Evolutionary conservation across 1,284 basidiomycete genomes (phyloP).

Genomic region (Microbotryum intermedium): DNA sequence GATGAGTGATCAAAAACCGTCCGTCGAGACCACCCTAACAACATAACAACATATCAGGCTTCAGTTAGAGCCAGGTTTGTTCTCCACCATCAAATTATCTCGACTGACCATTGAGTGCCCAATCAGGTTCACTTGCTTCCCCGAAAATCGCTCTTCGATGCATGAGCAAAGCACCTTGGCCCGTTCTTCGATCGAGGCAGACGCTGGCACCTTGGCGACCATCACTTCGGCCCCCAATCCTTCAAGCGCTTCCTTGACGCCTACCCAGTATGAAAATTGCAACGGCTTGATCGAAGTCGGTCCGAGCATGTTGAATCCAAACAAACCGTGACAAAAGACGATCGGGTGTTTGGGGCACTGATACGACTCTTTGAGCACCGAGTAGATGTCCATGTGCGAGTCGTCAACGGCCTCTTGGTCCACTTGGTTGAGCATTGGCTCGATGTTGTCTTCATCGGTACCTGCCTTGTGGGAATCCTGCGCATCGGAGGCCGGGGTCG

Average conservation of each 20-base stretch:
- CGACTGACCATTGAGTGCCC: slow-evolving; percentile 78
- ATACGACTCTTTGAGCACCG: slow-evolving; percentile 52
- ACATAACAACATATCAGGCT: slow-evolving; percentile 36
- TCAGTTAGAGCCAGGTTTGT: not conserved
- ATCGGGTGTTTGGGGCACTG: slow-evolving; percentile 68
- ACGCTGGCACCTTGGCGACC: slow-evolving; percentile 80
- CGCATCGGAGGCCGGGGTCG: not conserved
- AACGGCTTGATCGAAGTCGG: slow-evolving; percentile 58
- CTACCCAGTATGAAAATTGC: slow-evolving; percentile 87
- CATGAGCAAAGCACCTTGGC: slow-evolving; percentile 75
- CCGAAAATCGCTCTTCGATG: slow-evolving; percentile 69
- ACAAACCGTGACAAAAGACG: slow-evolving; percentile 86
- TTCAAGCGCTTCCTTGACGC: slow-evolving; percentile 82
- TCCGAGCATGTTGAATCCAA: slow-evolving; percentile 46
- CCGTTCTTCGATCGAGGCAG: slow-evolving; percentile 57
- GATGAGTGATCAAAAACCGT: slow-evolving; percentile 57
- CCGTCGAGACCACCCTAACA: slow-evolving; percentile 81
- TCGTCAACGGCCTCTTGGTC: slow-evolving; percentile 17
- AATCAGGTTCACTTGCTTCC: slow-evolving; percentile 75
- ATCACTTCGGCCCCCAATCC: slow-evolving; percentile 81
- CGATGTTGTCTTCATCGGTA: slow-evolving; percentile 1
- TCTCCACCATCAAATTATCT: no score
- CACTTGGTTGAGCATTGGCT: slow-evolving; percentile 14
- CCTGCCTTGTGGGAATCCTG: not conserved
- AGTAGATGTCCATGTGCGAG: slow-evolving; percentile 23